These are phyloP conservation scores for Claviceps purpurea DNA, from an alignment of 2,329 filamentous ascomycete species.

Conservation along the genomic window DNA sequence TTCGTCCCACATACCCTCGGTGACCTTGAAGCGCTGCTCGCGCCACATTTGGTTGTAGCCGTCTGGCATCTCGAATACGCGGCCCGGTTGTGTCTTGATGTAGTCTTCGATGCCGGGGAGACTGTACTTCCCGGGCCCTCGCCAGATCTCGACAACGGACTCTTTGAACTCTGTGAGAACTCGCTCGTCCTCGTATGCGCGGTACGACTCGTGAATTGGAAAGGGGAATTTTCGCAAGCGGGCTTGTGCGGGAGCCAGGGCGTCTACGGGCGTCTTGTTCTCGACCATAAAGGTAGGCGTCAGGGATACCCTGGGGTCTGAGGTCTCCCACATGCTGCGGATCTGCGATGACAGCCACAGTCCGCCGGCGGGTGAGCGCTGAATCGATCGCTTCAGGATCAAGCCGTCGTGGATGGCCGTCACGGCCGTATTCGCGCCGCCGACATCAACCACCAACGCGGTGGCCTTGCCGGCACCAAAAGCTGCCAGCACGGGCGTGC, in stretches of 20 bases:
- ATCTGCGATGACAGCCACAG: constrained; percentile 86
- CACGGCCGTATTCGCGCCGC: constrained; percentile 76
- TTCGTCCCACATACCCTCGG: constrained; percentile 86
- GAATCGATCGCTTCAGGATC: constrained; percentile 79
- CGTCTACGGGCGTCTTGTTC: constrained; percentile 80
- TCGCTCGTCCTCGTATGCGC: constrained; percentile 77
- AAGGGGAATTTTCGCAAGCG: constrained; percentile 57
- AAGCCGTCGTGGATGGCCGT: constrained; percentile 90
- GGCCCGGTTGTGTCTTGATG: constrained; percentile 58
- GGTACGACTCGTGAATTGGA: constrained; percentile 56
- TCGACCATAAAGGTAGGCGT: constrained; percentile 79
- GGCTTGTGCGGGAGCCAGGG: constrained; percentile 64
- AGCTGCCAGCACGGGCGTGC: constrained; percentile 77
- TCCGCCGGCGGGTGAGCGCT: constrained; percentile 73
- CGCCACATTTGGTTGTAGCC: constrained; percentile 94
- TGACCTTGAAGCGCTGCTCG: constrained; percentile 70
- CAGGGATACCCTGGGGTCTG: constrained; percentile 57
- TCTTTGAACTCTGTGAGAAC: constrained; percentile 96
- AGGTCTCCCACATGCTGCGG: constrained; percentile 61
- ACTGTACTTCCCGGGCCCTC: constrained; percentile 56
- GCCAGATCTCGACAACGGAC: constrained; percentile 89
- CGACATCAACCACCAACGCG: constrained; percentile 83
- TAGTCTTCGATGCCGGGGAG: constrained; percentile 62
- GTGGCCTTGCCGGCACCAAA: constrained; percentile 91
- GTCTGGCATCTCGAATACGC: constrained; percentile 93